These are phyloP conservation scores for Hypoxylon sp. DNA, from an alignment of 2,329 filamentous ascomycete species.

Conservation along the genomic window DNA sequence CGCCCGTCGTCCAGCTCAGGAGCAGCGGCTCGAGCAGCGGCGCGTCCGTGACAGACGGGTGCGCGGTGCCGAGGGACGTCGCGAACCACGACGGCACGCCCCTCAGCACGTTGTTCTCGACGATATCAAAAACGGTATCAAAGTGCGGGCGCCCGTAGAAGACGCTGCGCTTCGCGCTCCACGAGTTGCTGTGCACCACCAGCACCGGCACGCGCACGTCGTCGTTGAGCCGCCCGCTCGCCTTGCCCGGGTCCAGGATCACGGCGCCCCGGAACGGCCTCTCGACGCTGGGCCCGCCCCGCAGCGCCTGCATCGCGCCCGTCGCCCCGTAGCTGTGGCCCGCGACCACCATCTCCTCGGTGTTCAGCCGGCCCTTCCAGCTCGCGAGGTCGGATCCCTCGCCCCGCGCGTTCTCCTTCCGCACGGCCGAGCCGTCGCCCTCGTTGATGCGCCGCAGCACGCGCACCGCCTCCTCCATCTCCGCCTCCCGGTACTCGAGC, in stretches of 20 bases:
- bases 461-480: constrained; percentile 60
- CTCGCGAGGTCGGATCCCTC: constrained; percentile 61
- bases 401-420: constrained; percentile 57
- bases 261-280: constrained; percentile 68
- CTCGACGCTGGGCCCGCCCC: constrained; percentile 56
- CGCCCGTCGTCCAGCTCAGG: constrained; percentile 70
- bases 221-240: constrained; percentile 69
- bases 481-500: constrained; percentile 63
- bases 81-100: constrained; percentile 64
- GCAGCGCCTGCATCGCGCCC: constrained; percentile 70
- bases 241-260: constrained; percentile 74
- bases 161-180: constrained; percentile 66
- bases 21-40: constrained; percentile 72
- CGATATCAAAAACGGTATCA: constrained; percentile 69
- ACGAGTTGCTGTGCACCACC: constrained; percentile 73
- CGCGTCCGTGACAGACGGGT: constrained; percentile 75
- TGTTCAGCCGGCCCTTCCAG: constrained; percentile 67
- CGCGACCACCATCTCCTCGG: constrained; percentile 65
- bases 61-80: constrained; percentile 66
- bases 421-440: constrained; percentile 53
- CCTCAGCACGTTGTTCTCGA: constrained; percentile 58
- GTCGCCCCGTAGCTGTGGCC: constrained; percentile 77
- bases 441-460: constrained; percentile 57
- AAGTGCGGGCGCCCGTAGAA: constrained; percentile 76
- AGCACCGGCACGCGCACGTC: constrained; percentile 69